Conservation (phyloP, 495 filamentous ascomycete species). For the Hypoxylon fragiforme region DNA sequence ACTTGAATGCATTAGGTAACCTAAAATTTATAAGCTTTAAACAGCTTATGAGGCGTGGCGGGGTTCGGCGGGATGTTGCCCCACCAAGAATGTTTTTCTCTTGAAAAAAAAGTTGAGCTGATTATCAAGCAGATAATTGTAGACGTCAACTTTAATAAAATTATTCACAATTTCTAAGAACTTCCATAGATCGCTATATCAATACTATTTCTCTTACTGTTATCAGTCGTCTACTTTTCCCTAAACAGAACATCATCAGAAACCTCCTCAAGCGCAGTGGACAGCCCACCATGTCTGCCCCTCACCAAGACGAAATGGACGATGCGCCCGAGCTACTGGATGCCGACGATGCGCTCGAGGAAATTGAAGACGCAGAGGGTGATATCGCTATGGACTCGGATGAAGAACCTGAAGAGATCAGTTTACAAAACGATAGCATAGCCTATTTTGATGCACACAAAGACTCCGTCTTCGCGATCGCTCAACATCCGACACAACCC, state of each 20-base stretch:
- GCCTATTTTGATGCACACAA: constrained; percentile 89
- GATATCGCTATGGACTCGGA: constrained; percentile 73
- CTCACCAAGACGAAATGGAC: constrained; percentile 53
- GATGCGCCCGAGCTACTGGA: constrained; percentile 63
- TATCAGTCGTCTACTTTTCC: not conserved
- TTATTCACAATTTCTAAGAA: too few relatives aligned
- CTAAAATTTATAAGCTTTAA: too few relatives aligned
- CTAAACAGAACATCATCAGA: not conserved
- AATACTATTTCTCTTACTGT: not conserved
- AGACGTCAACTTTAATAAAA: too few relatives aligned
- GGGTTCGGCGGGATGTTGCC: constrained; percentile 27
- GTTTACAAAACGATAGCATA: constrained; percentile 83
- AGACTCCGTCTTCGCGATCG: constrained; percentile 90
- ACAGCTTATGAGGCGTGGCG: constrained; percentile 28
- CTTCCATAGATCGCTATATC: too few relatives aligned
- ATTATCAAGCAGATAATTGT: constrained; percentile 32
- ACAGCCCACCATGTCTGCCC: constrained; percentile 37
- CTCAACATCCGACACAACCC: constrained; percentile 81
- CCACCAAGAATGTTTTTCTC: constrained; percentile 25
- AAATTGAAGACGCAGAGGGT: constrained; percentile 62
- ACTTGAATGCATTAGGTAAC: too few relatives aligned
- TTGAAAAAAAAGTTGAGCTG: constrained; percentile 31
- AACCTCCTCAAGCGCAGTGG: not conserved
- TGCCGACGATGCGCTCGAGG: constrained; percentile 72
- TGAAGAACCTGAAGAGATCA: constrained; percentile 72